These are phyloP conservation scores for Pseudozyma tsukubaensis DNA, from an alignment of 1,284 basidiomycete species.

Conservation along the genomic window DNA sequence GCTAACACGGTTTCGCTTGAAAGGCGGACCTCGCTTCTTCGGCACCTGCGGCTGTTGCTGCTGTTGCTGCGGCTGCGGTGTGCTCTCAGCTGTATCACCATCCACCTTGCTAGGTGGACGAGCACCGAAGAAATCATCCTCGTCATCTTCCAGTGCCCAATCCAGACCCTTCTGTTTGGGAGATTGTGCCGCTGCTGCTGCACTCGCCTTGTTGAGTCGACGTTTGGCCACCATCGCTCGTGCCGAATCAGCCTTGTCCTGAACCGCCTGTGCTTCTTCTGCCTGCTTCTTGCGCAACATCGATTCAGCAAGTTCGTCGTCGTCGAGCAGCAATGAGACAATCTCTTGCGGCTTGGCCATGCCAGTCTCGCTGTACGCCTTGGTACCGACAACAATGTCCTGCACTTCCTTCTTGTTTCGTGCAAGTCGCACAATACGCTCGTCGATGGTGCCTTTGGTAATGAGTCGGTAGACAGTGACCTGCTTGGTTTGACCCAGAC, in stretches of 20 bases:
- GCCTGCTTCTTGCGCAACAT: constrained; percentile 68
- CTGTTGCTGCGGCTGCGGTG: too few species aligned
- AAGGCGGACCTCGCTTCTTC: constrained; percentile 27
- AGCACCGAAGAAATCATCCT: constrained; percentile 67
- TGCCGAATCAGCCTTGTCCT: constrained; percentile 66
- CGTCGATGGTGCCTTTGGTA: constrained; percentile 96
- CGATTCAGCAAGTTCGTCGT: constrained; percentile 76
- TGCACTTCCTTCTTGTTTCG: constrained; percentile 72
- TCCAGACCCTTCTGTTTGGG: constrained; percentile 29
- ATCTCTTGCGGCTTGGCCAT: constrained; percentile 97
- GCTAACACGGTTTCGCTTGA: constrained; percentile 30
- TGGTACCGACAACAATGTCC: constrained; percentile 98
- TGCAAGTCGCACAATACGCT: constrained; percentile 83
- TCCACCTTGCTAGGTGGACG: constrained; percentile 49
- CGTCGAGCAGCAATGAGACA: constrained; percentile 92
- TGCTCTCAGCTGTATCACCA: constrained; percentile 49
- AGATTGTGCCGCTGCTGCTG: constrained; percentile 38
- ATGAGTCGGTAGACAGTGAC: constrained; percentile 98
- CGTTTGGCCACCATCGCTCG: constrained; percentile 64
- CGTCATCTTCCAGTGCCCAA: constrained; percentile 67
- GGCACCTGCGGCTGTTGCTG: constrained; percentile 27
- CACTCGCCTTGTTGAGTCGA: constrained; percentile 54
- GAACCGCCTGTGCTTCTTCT: constrained; percentile 63
- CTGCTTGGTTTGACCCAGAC: constrained; percentile 97
- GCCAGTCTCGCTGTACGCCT: constrained; percentile 74